Evolutionary conservation across 306 rosid genomes (phyloP), one percentile per base, ranked within the genome.

Genomic region (Lathyrus tuberosus): DNA sequence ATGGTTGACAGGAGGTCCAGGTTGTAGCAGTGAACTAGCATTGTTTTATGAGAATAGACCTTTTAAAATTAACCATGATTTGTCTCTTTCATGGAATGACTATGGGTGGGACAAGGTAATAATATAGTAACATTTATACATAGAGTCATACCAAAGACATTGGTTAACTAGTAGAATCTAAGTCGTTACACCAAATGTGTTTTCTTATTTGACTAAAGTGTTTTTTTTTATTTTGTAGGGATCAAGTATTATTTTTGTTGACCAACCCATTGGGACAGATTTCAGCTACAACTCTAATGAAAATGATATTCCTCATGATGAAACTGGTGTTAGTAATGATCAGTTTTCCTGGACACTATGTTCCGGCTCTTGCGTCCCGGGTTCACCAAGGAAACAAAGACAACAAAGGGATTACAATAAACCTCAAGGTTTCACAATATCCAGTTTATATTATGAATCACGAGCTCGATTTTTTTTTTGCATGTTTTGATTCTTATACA

Each of bases 1-100:
- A 62, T 93, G 98, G 98, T 70, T 93, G 65, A 93, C 96, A 9
- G 98, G 98, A 77, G 98, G 98, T 52, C 98, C 98, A 72, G 97
- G 98, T 5, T 93, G 98, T 4, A 76, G 97, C 65, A 85, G 98
- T 74, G 93, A 85, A 65, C 68, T 93, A 20, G 96, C 98, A 14
- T 67, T 93, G 87, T 93, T 93, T 51, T 90, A 83, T 60, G 98
- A 93, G 67, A 93, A 93, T 72, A 97, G 98, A 20, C 98, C 98
- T 42, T 90, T 93, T n/a, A 82, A 84, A 0, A 84, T 93, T 73
- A 58, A 85, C 47, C 74, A 74, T 10, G 80, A 90, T 48, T 70
- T 86, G 80, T 93, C 98, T 51, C 96, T 93, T 52, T 60, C 30
- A 1, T 93, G 98, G 98, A 93, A 93, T 78, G 84, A 88, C 8